Evolutionary conservation across 805 yeast species (phyloP), one percentile per base, ranked within the genome.

Genomic region (Yamadazyma scolyti): DNA sequence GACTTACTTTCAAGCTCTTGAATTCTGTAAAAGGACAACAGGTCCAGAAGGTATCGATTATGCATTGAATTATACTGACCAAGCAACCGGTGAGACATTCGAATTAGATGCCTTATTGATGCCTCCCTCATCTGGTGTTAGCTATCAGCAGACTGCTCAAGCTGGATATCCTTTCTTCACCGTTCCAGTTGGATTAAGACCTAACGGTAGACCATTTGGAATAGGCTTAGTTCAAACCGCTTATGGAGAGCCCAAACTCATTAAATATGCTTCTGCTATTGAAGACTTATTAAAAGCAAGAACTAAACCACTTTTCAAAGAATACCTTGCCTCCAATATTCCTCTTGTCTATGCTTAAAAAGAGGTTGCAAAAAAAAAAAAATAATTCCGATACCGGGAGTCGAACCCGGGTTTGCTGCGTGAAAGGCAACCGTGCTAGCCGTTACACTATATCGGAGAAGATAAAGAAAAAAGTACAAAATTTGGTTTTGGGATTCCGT

Each of bases 351-450:
- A 26, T 8, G 20, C 20, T 19, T 19, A 19, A 19, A n/a, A n/a
- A n/a, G n/a, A n/a, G n/a, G n/a, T n/a, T n/a, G n/a, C n/a, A n/a
- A n/a, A 12, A 23, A 18, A 31, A 31, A 21, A 27, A 30, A 33
- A 33, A 31, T 23, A 23, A 25, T 72, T 78, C 84, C 84, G 83
- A 76, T 77, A 71, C 85, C 82, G 85, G 84, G 85, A 77, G 82
- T 79, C 82, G 85, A 79, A 79, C 84, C 84, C 84, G 82, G 72
- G 72, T 65, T 52, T 65, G 70, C 70, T 63, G 70, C 67, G 72
- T 65, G 71, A 65, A 63, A 65, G 71, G 66, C 70, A 64, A 63
- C 70, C 66, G 71, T 66, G 72, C 62, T 66, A 66, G 65, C 72
- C 72, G 70, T 64, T 66, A 66, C 72, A 66, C 72, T 61, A 66